phyloP scores from a whole-genome alignment of 352 stramenopile genomes.

The Phytophthora citricola region DNA sequence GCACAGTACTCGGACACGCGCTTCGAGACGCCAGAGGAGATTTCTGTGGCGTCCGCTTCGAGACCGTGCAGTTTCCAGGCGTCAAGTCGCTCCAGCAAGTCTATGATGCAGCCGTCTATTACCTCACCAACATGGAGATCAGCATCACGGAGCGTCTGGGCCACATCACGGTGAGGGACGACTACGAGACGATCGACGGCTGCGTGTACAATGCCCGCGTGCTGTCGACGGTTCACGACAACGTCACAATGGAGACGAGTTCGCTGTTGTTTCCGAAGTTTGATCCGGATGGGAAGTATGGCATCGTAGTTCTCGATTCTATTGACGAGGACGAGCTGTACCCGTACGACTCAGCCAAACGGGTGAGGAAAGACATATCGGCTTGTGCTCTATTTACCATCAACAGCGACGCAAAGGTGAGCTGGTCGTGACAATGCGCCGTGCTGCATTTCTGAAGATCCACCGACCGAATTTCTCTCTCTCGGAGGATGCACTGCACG shows the following conservation, averaged over 20 bases:
- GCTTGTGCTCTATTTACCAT: slow-evolving; percentile 16
- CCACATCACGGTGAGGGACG: slow-evolving; percentile 34
- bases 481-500: slow-evolving; percentile 14
- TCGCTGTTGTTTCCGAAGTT: slow-evolving; percentile 36
- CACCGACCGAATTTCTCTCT: slow-evolving; percentile 24
- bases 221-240: slow-evolving; percentile 17
- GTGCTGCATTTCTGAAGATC: slow-evolving; percentile 37
- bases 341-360: slow-evolving; percentile 39
- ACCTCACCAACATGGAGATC: slow-evolving; percentile 50
- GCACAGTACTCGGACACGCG: slow-evolving; percentile 31
- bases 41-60: slow-evolving; percentile 32
- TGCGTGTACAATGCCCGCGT: slow-evolving; percentile 25
- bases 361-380: slow-evolving; percentile 35
- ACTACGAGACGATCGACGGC: slow-evolving; percentile 29
- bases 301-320: slow-evolving; percentile 34
- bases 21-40: slow-evolving; percentile 31
- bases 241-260: slow-evolving; percentile 37
- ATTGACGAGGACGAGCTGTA: slow-evolving; percentile 52
- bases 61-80: slow-evolving; percentile 36
- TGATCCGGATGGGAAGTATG: slow-evolving; percentile 21
- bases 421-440: slow-evolving; percentile 34
- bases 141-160: slow-evolving; percentile 39
- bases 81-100: slow-evolving; percentile 38
- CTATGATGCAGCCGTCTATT: slow-evolving; percentile 41
- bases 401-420: slow-evolving; percentile 6